A percentile compares a stretch with the other conserved stretches of the same genome.
phyloP scores from a whole-genome alignment of 306 rosid genomes.

The Ziziphus jujuba region DNA sequence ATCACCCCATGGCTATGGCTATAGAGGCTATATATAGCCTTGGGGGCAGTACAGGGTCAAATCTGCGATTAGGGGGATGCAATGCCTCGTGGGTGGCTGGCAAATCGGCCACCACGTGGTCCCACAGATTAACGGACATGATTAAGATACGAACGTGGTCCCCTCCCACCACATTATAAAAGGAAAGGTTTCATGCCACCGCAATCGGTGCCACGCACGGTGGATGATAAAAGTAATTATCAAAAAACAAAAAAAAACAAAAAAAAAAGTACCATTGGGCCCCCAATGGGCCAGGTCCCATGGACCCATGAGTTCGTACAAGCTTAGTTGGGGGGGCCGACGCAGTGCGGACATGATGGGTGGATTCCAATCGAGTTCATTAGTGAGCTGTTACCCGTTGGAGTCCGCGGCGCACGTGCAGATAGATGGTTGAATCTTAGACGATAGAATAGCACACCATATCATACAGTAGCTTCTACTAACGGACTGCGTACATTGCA shows the following conservation, averaged over 20 bases:
- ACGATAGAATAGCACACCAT: no score
- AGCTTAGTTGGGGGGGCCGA: constrained; percentile 16
- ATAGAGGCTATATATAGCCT: no score
- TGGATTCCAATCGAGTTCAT: constrained; percentile 24
- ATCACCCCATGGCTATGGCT: neutral
- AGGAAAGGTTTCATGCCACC: neutral
- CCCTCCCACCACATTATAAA: constrained; percentile 20
- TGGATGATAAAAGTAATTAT: neutral
- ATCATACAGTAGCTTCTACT: no score
- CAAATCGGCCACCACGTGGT: constrained; percentile 35
- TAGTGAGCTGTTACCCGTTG: constrained; percentile 3
- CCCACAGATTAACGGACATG: constrained; percentile 31
- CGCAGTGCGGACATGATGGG: neutral
- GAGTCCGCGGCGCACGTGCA: constrained; percentile 45
- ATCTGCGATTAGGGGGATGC: neutral
- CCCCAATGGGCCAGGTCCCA: neutral
- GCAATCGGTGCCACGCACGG: constrained; percentile 37
- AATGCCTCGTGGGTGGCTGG: constrained; percentile 38
- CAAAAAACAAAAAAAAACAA: no score
- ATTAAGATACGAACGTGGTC: constrained; percentile 7
- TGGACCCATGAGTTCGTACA: neutral
- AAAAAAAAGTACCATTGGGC: neutral
- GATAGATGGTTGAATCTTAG: constrained; percentile 12
- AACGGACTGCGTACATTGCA: no score
- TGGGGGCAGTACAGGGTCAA: neutral